Evolutionary conservation across 1,139 yeast species (phyloP), one percentile per base, ranked within the genome.

Genomic region (Geotrichum siamense): DNA sequence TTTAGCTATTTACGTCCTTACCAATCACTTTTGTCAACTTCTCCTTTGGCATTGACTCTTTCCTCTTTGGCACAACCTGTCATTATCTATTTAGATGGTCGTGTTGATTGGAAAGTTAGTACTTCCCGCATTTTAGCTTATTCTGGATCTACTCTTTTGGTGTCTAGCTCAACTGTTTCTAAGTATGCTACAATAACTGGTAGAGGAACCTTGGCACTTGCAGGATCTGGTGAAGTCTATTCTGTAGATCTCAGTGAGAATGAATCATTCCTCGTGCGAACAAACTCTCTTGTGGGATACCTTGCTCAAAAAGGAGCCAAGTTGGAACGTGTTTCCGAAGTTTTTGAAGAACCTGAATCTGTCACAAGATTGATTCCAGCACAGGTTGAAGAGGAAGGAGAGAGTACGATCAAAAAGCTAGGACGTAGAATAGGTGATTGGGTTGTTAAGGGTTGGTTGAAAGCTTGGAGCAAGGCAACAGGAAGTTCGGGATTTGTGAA

Each of bases 401-500:
- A 20, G 8, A 30, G 34, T 33, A n/a, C 21, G 27, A 26, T 33
- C 13, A 19, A 16, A 16, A 30, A 16, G n/a, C 8, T 17, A 17
- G 34, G 21, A 16, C 5, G 21, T 4, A 30, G 5, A 16, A 5
- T 33, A 12, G 37, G 26, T 5, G 10, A 12, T 13, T 33, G 37
- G 37, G 21, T 12, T 30, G 17, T 17, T 15, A 12, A 30, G 21
- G 10, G 9, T 10, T 30, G 34, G 34, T 16, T 5, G 5, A 10
- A n/a, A 6, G 26, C 26, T 4, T 20, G 37, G 25, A 33, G 21
- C 21, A 21, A 21, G 12, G 25, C 27, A 8, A 12, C 19, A 15
- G 37, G 37, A 21, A 22, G 19, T 21, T 33, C 37, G 4, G 37
- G 37, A 22, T 33, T 15, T 22, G 37, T 33, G 37, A 33, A 17